Percentiles rank a stretch among this genome's conserved stretches.
Conservation (phyloP, 805 yeast species). For the Candida coleopterorum region DNA sequence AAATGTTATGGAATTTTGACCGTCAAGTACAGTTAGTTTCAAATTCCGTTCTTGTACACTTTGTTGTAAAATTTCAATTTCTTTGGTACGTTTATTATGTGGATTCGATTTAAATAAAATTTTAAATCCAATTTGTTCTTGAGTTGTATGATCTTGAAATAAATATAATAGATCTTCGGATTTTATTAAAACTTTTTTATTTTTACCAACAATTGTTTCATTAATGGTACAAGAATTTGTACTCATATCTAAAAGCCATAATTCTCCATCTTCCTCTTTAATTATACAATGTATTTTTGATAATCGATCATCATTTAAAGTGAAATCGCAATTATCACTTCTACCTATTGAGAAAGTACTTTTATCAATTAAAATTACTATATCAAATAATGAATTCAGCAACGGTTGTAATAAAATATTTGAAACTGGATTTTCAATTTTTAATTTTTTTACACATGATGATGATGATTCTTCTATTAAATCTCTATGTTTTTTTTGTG, state of each 20-base stretch:
- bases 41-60: slow-evolving; percentile 1
- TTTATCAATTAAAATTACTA: slow-evolving; percentile 57
- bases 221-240: slow-evolving; percentile 78
- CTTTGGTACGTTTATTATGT: neutral
- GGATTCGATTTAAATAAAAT: slow-evolving; percentile 46
- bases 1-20: too few species aligned
- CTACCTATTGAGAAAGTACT: slow-evolving; percentile 75
- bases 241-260: slow-evolving; percentile 77
- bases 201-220: slow-evolving; percentile 52
- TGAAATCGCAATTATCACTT: slow-evolving; percentile 53
- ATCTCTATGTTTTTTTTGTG: neutral
- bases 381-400: slow-evolving; percentile 39
- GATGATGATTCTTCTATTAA: neutral
- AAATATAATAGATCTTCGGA: slow-evolving; percentile 65
- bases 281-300: slow-evolving; percentile 82
- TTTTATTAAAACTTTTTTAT: slow-evolving; percentile 55
- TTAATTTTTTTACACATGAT: slow-evolving; percentile 1
- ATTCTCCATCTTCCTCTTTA: slow-evolving; percentile 56
- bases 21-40: neutral
- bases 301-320: slow-evolving; percentile 66
- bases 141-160: slow-evolving; percentile 54
- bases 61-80: slow-evolving; percentile 2
- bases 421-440: neutral
- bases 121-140: slow-evolving; percentile 49
- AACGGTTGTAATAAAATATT: slow-evolving; percentile 51